A percentile compares a stretch with the other conserved stretches of the same genome.
Conservation (phyloP, 805 yeast genomes). For the Kodamaea leandrae region DNA sequence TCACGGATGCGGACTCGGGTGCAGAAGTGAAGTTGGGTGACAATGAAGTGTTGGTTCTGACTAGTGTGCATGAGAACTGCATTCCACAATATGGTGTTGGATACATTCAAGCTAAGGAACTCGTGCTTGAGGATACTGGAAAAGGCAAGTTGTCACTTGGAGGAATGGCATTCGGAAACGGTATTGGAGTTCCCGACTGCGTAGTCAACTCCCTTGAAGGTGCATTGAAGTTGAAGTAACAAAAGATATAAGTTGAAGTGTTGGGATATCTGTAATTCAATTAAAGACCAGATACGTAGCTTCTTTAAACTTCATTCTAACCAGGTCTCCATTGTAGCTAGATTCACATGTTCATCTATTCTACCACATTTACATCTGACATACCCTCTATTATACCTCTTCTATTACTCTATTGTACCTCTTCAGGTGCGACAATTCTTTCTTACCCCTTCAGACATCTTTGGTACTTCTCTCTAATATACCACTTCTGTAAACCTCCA, state of each 20-base stretch:
- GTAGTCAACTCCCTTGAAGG: constrained; percentile 60
- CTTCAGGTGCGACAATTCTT: too few relatives aligned
- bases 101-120: constrained; percentile 45
- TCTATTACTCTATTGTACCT: too few relatives aligned
- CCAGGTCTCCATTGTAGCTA: too few relatives aligned
- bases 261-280: too few relatives aligned
- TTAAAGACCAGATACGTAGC: too few relatives aligned
- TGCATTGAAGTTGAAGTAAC: constrained; percentile 35
- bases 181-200: constrained; percentile 90
- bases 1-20: constrained; percentile 7
- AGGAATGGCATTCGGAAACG: constrained; percentile 75
- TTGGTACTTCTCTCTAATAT: not conserved
- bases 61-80: constrained; percentile 44
- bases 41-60: constrained; percentile 32
- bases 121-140: constrained; percentile 32
- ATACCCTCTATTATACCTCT: too few relatives aligned
- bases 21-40: constrained; percentile 14
- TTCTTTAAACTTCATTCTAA: too few relatives aligned
- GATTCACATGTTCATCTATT: too few relatives aligned
- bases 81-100: constrained; percentile 83
- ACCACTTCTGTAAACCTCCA: not conserved
- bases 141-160: constrained; percentile 52
- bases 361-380: not conserved
- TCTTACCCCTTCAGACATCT: too few relatives aligned
- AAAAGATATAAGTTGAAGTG: too few relatives aligned